Base-by-base conservation (phyloP, 257 asterid species). In the Buddleja alternifolia region DNA sequence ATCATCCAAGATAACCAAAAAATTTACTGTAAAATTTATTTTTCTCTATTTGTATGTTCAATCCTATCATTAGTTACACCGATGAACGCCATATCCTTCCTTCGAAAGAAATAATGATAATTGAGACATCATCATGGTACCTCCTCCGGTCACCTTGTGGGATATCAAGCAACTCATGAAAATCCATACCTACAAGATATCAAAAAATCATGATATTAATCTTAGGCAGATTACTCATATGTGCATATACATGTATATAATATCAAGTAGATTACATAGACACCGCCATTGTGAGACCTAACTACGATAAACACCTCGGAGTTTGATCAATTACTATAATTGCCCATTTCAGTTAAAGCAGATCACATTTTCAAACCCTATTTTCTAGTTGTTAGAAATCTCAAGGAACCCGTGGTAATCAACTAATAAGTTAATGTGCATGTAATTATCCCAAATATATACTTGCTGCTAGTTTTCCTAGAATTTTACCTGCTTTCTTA, bases 51-150 rank as follows among this genome's bases (percentile, higher is more conserved):
- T 55, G 68, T 53, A 59, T 72, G 47, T 75, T 52, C 69, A 56
- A 29, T 66, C 78, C 72, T 69, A 62, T 20, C 8, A 37, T 70
- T 60, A 50, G 40, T 72, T 81, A 90, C 78, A 82, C 86, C 9
- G 90, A 88, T 1, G 96, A 93, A 7, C 89, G 86, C 98, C 98
- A 93, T 73, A 93, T 86, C 86, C 88, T 85, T 75, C 98, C 97
- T 77, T 93, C 97, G 67, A 93, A 87, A 1, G 99, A 93, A 36
- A 93, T 88, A 52, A 93, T 86, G 57, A 93, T 93, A 16, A 88
- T 78, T 19, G 99, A 90, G 60, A 89, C 99, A 70, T 90, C 99
- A 15, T 88, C 99, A 8, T 88, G 96, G 82, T 94, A 90, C 81
- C 80, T 87, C 73, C 96, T 59, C 11, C 97, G 83, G 44, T 90